phyloP scores from a whole-genome alignment of 805 yeast species.

The Nakazawaea molendinolei region DNA sequence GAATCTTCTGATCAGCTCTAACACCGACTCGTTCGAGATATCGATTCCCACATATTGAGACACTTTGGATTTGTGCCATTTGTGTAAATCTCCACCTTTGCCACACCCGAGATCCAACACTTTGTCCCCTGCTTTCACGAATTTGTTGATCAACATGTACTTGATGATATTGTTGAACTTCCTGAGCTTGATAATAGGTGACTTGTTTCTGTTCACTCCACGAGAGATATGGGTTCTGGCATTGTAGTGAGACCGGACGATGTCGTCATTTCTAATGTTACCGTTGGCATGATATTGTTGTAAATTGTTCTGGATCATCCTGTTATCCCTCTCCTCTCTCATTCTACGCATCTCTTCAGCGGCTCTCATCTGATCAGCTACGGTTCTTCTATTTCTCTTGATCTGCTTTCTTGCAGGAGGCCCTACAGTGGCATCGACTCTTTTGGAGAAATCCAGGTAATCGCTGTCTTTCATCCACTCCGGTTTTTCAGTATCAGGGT shows the following conservation, averaged over 20 bases:
- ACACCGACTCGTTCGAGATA: conserved; percentile 80
- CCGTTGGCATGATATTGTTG: conserved; percentile 14
- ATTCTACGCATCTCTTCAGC: conserved; percentile 22
- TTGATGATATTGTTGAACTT: conserved; percentile 91
- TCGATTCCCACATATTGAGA: conserved; percentile 86
- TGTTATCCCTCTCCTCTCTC: conserved; percentile 24
- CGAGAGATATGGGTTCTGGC: conserved; percentile 70
- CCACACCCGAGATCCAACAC: conserved; percentile 93
- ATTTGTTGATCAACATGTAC: conserved; percentile 73
- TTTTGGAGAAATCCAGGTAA: conserved; percentile 18
- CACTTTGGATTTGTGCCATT: conserved; percentile 72
- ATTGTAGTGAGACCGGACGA: conserved; percentile 82
- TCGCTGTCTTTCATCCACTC: conserved; percentile 27
- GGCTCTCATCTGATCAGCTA: conserved; percentile 16
- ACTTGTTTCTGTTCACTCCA: conserved; percentile 53
- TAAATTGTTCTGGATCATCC: conserved; percentile 17
- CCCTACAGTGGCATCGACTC: conserved; percentile 3
- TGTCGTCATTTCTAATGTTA: conserved; percentile 41
- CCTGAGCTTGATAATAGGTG: conserved; percentile 81
- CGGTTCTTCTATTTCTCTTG: conserved; percentile 23
- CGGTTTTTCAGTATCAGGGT: conserved; percentile 18
- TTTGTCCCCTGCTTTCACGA: conserved; percentile 44
- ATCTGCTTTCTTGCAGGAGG: conserved; percentile 14
- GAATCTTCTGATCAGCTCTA: conserved; percentile 78
- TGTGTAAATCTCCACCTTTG: conserved; percentile 93